phyloP scores from a whole-genome alignment of 352 stramenopile genomes.

The Phytopythium boreale region DNA sequence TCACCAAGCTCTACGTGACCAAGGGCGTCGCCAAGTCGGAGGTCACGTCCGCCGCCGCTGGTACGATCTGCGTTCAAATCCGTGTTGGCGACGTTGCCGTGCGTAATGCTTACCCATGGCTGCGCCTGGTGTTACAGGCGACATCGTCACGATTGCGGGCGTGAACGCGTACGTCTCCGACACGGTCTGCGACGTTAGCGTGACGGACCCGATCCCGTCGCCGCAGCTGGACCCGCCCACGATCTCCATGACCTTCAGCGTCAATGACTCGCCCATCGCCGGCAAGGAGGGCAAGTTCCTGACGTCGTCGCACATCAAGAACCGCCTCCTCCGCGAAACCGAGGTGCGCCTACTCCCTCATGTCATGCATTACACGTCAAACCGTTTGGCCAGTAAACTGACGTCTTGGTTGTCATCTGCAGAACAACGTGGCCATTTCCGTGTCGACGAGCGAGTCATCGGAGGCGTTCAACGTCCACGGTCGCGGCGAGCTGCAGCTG shows the following conservation, averaged over 20 bases:
- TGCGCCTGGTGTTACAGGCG: conserved; percentile 52
- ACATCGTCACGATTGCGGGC: conserved; percentile 97
- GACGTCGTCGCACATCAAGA: conserved; percentile 94
- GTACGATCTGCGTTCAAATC: conserved; percentile 14
- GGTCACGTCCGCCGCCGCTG: conserved; percentile 81
- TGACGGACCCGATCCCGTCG: conserved; percentile 88
- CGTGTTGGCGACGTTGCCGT: neutral
- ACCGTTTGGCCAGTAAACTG: neutral
- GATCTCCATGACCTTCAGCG: conserved; percentile 97
- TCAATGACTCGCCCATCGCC: conserved; percentile 96
- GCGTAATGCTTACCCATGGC: neutral
- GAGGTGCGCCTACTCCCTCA: conserved; percentile 42
- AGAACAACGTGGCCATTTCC: conserved; percentile 98
- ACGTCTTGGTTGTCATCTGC: neutral
- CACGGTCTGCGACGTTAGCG: conserved; percentile 78
- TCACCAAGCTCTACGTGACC: conserved; percentile 90
- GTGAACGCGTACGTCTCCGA: conserved; percentile 90
- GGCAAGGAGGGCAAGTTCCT: conserved; percentile 97
- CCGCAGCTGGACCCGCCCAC: conserved; percentile 95
- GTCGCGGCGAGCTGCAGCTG: conserved; percentile 96
- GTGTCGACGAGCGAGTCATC: conserved; percentile 84
- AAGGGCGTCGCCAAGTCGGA: conserved; percentile 81
- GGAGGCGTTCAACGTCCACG: conserved; percentile 95
- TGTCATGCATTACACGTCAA: too few relatives aligned
- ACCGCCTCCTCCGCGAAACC: conserved; percentile 92